Evolutionary conservation across 2,329 filamentous ascomycete genomes (phyloP), one percentile per base, ranked within the genome.

Genomic region (Verticillium alfalfae): DNA sequence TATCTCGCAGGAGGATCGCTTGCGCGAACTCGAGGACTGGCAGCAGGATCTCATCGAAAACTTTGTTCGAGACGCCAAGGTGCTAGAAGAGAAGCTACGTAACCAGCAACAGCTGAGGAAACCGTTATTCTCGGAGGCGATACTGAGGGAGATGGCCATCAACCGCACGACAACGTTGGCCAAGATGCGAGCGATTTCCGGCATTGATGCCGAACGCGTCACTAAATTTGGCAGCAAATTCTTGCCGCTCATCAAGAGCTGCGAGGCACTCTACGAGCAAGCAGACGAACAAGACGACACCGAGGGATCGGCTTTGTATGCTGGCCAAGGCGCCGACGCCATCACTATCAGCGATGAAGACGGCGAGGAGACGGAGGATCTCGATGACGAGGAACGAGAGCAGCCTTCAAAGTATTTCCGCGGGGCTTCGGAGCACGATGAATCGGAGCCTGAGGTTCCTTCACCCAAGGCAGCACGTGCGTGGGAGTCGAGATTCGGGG

Each of bases 61-160:
- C 36, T 95, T 94, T 70, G 80, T 92, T 26, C 71, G 75, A 0
- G 80, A 85, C 56, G 91, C 89, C 1, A 87, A 84, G 67, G 73
- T 74, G 22, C 61, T 86, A 16, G 86, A 89, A 67, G 84, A 88
- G 67, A 76, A 80, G 1, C 78, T 93, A 31, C 83, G 88, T 67
- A 84, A 86, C 64, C 78, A 79, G 31, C 84, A 84, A 58, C 78
- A 79, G 5, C 73, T 89, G 37, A 81, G 84, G 9, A 78, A 79
- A 26, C 81, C 83, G 4, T 77, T 88, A 0, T 95, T 95, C 70
- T 87, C 86, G 0, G 88, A 92, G 63, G 81, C 80, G 26, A 81
- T 91, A 15, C 81, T 93, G 58, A 85, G 88, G 39, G 84, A 89
- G 66, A 93, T 95, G 89, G 88, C 85, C 13, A 85, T 92, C 58